Evolutionary conservation across 1,284 basidiomycete species (phyloP).

Genomic region (Apiotrichum sp.): DNA sequence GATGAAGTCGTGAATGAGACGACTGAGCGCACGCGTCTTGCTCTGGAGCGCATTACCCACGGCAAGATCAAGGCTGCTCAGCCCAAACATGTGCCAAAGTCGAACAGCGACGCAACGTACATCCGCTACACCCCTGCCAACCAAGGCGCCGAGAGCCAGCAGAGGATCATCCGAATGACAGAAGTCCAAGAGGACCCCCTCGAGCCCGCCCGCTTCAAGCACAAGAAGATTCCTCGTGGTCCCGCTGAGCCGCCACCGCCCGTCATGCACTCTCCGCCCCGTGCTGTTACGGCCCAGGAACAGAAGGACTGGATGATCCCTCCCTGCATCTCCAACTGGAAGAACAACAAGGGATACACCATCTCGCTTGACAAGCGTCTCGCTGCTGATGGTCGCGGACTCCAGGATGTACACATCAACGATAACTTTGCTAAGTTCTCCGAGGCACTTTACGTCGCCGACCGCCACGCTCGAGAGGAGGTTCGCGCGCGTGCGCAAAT

Average conservation of each 20-base stretch:
- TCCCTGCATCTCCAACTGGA: constrained; percentile 99
- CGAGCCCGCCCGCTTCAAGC: constrained; percentile 94
- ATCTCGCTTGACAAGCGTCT: constrained; percentile 97
- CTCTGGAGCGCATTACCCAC: constrained; percentile 86
- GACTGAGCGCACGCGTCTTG: constrained; percentile 80
- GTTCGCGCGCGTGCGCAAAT: constrained; percentile 91
- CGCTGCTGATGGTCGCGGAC: constrained; percentile 91
- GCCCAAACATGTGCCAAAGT: constrained; percentile 59
- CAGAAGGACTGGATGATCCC: constrained; percentile 99
- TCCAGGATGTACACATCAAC: constrained; percentile 98
- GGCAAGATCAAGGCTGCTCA: constrained; percentile 97
- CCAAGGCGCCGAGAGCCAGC: constrained; percentile 54
- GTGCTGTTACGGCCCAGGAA: constrained; percentile 91
- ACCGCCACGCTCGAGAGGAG: constrained; percentile 95
- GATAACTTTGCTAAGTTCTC: constrained; percentile 99
- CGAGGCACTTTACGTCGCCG: constrained; percentile 92
- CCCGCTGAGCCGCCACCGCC: constrained; percentile 95
- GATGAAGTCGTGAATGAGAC: constrained; percentile 84
- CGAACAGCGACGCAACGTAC: constrained; percentile 73
- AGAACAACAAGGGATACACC: constrained; percentile 99
- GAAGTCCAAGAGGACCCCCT: constrained; percentile 95
- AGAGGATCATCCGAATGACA: constrained; percentile 98
- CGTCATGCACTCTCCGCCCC: constrained; percentile 89
- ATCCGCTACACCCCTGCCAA: constrained; percentile 89
- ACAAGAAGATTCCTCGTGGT: constrained; percentile 95